These are phyloP conservation scores for Vitis riparia DNA, from an alignment of 164 flowering plant species.

Conservation along the genomic window DNA sequence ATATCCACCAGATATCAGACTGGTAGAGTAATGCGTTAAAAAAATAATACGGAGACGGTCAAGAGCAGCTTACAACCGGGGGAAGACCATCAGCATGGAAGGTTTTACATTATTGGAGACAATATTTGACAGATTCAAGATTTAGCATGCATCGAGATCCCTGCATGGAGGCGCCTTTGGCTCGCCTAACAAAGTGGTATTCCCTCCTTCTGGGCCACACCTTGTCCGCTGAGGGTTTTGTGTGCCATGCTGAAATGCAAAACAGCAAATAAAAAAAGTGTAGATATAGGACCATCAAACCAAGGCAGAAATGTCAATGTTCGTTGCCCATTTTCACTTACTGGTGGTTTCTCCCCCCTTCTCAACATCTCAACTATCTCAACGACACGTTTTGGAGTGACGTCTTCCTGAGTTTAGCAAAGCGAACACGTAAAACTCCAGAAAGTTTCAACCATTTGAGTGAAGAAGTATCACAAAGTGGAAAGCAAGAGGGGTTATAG, in stretches of 20 bases:
- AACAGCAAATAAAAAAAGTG: background rate
- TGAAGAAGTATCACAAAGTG: background rate
- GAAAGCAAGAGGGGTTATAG: background rate
- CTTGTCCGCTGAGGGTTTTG: constrained; percentile 77
- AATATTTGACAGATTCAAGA: background rate
- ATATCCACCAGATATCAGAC: too few relatives aligned
- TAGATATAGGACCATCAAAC: too few relatives aligned
- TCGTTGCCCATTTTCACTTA: constrained; percentile 30
- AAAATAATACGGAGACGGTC: background rate
- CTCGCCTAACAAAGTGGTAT: constrained; percentile 75
- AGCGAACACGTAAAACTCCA: constrained; percentile 8
- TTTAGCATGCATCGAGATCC: constrained; percentile 94
- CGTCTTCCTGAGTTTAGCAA: constrained; percentile 75
- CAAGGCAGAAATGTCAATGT: too few relatives aligned
- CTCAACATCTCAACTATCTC: constrained; percentile 91
- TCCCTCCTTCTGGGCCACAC: constrained; percentile 95
- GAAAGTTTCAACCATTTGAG: background rate
- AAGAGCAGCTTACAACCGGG: constrained; percentile 13
- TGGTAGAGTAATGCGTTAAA: too few relatives aligned
- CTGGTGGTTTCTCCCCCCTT: constrained; percentile 89
- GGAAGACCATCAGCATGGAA: constrained; percentile 25
- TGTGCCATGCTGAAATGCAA: constrained; percentile 77
- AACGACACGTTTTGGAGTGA: constrained; percentile 82
- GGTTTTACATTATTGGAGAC: constrained; percentile 39
- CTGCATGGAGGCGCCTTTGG: constrained; percentile 94